Conservation (phyloP, 257 asterid species). For the Solanum virginianum region DNA sequence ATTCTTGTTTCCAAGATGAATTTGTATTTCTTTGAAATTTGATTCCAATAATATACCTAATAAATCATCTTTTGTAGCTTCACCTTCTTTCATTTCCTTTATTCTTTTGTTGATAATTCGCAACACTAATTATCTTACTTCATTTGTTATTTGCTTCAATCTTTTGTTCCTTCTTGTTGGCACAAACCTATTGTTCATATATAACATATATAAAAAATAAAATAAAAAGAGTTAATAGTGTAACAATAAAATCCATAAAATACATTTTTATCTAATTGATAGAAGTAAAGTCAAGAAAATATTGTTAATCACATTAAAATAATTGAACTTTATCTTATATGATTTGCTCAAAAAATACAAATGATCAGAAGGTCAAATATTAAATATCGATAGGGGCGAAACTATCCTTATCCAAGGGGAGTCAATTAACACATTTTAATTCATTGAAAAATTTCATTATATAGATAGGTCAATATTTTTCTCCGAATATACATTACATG, state of each 20-base stretch:
- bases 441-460: too few relatives aligned
- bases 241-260: not conserved
- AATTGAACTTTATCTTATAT: not conserved
- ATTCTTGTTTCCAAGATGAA: not conserved
- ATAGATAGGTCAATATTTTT: too few relatives aligned
- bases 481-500: too few relatives aligned
- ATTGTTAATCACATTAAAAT: not conserved
- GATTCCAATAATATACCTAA: slow-evolving; percentile 3
- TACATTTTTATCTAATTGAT: not conserved
- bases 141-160: not conserved
- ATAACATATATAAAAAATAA: not conserved
- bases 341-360: not conserved
- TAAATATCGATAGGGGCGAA: not conserved
- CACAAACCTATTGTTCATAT: not conserved
- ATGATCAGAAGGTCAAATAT: not conserved
- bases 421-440: too few relatives aligned
- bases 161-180: slow-evolving; percentile 6
- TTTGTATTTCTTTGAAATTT: not conserved
- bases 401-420: too few relatives aligned
- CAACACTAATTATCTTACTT: not conserved
- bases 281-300: not conserved
- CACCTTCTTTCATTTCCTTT: slow-evolving; percentile 1
- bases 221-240: too few relatives aligned
- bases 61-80: slow-evolving; percentile 1
- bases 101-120: not conserved